These are phyloP conservation scores for Blastocystis sp. DNA, from an alignment of 352 stramenopile species.

Conservation along the genomic window DNA sequence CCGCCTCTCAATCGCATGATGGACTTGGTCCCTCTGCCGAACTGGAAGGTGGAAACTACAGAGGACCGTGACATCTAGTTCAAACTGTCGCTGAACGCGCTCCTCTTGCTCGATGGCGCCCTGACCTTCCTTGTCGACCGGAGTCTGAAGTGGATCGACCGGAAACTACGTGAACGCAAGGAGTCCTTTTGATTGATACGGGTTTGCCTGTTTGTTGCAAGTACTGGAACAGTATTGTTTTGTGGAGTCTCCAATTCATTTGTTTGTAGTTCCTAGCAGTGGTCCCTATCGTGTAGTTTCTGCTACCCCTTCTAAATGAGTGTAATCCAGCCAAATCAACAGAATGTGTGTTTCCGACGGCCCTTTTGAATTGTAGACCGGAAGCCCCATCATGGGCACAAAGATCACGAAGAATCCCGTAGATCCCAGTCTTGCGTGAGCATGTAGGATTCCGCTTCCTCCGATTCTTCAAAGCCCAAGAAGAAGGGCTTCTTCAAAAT, in stretches of 20 bases:
- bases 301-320: too few species aligned
- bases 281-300: background rate
- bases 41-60: background rate
- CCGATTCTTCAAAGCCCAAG: background rate
- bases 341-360: too few species aligned
- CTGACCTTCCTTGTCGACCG: background rate
- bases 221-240: background rate
- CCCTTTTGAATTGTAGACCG: too few species aligned
- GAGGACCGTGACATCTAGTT: background rate
- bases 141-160: background rate
- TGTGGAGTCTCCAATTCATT: background rate
- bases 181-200: background rate
- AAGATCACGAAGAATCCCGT: too few species aligned
- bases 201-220: conserved; percentile 4
- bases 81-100: background rate
- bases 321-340: too few species aligned
- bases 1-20: conserved; percentile 79
- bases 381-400: too few species aligned
- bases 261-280: background rate
- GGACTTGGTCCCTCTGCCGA: conserved; percentile 77
- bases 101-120: background rate
- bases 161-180: background rate
- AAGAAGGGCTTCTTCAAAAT: conserved; percentile 35
- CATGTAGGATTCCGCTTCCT: too few species aligned
- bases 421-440: too few species aligned